A percentile compares a stretch with the other conserved stretches of the same genome.
These are phyloP conservation scores for Corylus heterophylla DNA, from an alignment of 306 rosid species.

Conservation along the genomic window DNA sequence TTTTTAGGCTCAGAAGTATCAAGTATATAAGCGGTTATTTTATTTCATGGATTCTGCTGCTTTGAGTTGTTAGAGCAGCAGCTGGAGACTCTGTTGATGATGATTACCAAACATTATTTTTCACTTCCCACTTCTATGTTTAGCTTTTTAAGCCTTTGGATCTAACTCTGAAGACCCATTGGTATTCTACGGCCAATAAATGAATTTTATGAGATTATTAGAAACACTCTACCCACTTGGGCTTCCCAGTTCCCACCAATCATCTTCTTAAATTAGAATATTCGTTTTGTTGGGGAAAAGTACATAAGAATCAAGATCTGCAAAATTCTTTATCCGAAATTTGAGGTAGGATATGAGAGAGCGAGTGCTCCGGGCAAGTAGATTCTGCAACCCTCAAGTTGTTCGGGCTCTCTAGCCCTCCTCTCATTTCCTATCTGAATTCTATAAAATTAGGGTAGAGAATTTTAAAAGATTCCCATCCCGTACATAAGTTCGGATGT, in stretches of 20 bases:
- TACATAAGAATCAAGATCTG: too few species aligned
- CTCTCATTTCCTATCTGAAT: too few species aligned
- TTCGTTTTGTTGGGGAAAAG: not conserved
- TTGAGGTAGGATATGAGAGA: too few species aligned
- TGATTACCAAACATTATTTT: not conserved
- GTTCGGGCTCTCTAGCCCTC: too few species aligned
- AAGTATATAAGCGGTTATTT: not conserved
- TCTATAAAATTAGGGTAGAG: too few species aligned
- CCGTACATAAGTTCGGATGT: too few species aligned
- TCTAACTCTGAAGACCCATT: constrained; percentile 21
- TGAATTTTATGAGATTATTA: not conserved
- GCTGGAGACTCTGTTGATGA: constrained; percentile 3
- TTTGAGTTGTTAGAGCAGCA: not conserved
- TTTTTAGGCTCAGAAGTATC: not conserved
- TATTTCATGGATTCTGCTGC: not conserved
- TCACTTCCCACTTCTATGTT: constrained; percentile 16
- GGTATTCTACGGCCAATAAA: constrained; percentile 17
- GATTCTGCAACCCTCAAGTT: too few species aligned
- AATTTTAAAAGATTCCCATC: too few species aligned
- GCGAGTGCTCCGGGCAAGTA: too few species aligned
- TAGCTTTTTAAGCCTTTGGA: constrained; percentile 15
- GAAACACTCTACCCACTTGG: not conserved
- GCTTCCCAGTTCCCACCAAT: not conserved
- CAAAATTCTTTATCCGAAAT: too few species aligned
- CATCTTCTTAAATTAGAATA: not conserved